phyloP scores from a whole-genome alignment of 23 red algal genomes.

The Chondrus crispus region DNA sequence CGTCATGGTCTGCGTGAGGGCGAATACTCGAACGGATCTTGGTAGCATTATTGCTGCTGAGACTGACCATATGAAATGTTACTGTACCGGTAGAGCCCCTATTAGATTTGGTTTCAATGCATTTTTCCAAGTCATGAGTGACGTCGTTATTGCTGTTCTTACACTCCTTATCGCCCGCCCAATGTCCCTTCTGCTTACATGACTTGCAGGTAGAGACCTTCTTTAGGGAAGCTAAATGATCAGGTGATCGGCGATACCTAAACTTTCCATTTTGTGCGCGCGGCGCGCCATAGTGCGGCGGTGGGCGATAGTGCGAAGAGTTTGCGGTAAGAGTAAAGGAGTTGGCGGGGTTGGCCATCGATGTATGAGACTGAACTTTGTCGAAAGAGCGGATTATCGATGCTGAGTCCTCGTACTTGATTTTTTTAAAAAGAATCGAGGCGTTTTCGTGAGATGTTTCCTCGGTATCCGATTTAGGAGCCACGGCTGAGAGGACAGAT shows the following conservation, averaged over 20 bases:
- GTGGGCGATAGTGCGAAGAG: no score
- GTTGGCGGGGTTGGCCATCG: no score
- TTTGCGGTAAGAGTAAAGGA: no score
- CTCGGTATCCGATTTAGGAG: background rate
- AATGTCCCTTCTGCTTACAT: background rate
- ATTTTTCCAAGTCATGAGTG: background rate
- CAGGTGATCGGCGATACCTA: no score
- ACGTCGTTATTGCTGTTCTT: no score
- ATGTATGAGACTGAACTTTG: no score
- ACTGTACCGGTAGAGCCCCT: background rate
- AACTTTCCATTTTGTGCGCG: no score
- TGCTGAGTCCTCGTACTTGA: background rate
- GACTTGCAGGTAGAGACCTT: background rate
- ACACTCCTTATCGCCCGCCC: background rate
- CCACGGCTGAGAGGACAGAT: background rate
- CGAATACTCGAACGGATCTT: background rate
- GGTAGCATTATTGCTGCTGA: background rate
- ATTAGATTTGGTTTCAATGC: background rate
- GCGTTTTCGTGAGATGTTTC: background rate
- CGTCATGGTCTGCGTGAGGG: background rate
- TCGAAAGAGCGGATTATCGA: background rate
- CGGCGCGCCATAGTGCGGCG: no score
- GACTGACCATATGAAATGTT: background rate
- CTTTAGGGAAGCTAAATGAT: no score
- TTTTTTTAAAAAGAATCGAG: background rate